These are phyloP conservation scores for Paracoccidioides lutzii DNA, from an alignment of 2,329 filamentous ascomycete species.

Conservation along the genomic window DNA sequence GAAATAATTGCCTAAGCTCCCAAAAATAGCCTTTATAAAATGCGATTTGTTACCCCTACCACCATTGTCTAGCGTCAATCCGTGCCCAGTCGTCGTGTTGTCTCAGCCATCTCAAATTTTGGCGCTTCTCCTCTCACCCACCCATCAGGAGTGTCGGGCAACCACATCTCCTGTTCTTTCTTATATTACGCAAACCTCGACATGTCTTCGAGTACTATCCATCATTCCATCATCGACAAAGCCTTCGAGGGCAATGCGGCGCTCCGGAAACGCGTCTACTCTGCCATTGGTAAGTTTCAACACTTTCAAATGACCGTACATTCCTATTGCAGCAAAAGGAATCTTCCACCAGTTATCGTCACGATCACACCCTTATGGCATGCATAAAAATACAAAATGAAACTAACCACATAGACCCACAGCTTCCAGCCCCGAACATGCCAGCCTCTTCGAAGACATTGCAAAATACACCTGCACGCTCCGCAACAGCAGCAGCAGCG, in stretches of 20 bases:
- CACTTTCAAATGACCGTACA: conserved; percentile 1
- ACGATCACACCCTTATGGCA: neutral
- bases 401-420: conserved; percentile 1
- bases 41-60: too few species aligned
- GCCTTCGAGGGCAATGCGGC: conserved; percentile 29
- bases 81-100: too few species aligned
- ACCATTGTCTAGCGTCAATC: too few species aligned
- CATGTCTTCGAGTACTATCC: neutral
- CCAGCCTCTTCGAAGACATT: conserved; percentile 37
- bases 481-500: conserved; percentile 15
- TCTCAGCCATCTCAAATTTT: too few species aligned
- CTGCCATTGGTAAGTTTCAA: conserved; percentile 29
- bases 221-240: conserved; percentile 22
- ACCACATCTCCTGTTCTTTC: neutral
- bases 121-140: neutral
- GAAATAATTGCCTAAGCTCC: too few species aligned
- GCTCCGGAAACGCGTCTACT: conserved; percentile 30
- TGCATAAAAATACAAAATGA: neutral
- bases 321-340: neutral
- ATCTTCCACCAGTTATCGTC: neutral
- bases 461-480: conserved; percentile 32
- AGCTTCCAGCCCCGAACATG: conserved; percentile 28
- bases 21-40: too few species aligned
- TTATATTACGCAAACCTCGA: neutral
- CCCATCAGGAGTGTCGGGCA: neutral